phyloP scores from a whole-genome alignment of 2,329 filamentous ascomycete species.

The Alternaria sp. region DNA sequence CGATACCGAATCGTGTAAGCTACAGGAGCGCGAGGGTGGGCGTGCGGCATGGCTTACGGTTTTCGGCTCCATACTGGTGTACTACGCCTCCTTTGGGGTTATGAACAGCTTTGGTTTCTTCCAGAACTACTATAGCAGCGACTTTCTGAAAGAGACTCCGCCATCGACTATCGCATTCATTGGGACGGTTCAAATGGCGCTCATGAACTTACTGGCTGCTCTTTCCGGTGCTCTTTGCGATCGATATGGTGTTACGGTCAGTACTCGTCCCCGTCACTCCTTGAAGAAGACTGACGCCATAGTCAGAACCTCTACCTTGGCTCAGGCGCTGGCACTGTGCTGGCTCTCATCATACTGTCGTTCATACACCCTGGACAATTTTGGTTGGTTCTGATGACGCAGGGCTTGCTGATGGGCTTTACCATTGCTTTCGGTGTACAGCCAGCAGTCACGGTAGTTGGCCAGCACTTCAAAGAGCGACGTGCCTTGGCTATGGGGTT shows the following conservation, averaged over 20 bases:
- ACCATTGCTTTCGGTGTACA: constrained; percentile 52
- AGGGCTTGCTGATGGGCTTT: constrained; percentile 54
- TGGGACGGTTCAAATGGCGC: constrained; percentile 50
- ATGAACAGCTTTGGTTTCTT: constrained; percentile 54
- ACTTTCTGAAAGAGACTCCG: constrained; percentile 41
- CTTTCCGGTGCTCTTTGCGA: constrained; percentile 69
- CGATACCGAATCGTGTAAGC: constrained; percentile 32
- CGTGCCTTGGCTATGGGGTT: constrained; percentile 53
- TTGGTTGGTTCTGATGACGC: constrained; percentile 55
- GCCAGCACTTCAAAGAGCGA: constrained; percentile 54
- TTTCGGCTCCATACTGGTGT: constrained; percentile 43
- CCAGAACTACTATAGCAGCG: constrained; percentile 51
- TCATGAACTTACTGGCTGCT: constrained; percentile 61
- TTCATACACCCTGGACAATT: constrained; percentile 27
- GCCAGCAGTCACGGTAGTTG: constrained; percentile 48
- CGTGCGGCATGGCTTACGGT: constrained; percentile 44
- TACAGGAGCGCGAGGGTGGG: constrained; percentile 24
- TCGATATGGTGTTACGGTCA: constrained; percentile 61
- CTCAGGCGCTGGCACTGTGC: constrained; percentile 29
- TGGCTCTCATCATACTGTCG: constrained; percentile 33
- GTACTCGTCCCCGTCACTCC: constrained; percentile 21
- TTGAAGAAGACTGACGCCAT: neutral
- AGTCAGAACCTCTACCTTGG: constrained; percentile 37
- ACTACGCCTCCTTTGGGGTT: constrained; percentile 50
- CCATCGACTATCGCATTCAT: constrained; percentile 52